A percentile compares a stretch with the other conserved stretches of the same genome.
Conservation (phyloP, 495 filamentous ascomycete genomes). For the Podospora anserina region DNA sequence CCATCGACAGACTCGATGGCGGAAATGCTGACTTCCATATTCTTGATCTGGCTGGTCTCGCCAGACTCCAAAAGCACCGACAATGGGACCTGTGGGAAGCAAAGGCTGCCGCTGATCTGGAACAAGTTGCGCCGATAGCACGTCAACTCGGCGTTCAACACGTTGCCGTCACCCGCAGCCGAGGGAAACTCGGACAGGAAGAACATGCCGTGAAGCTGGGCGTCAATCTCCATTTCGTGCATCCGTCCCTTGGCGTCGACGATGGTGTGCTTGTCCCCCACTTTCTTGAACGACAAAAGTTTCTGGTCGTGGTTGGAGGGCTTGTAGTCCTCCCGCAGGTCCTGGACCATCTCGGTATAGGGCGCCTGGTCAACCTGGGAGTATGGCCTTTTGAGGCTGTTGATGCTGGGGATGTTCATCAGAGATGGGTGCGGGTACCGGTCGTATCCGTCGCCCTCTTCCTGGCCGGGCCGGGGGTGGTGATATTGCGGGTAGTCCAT, state of each 20-base stretch:
- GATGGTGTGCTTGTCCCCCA: conserved; percentile 55
- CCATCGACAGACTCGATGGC: conserved; percentile 87
- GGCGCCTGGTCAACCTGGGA: conserved; percentile 43
- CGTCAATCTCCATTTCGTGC: conserved; percentile 61
- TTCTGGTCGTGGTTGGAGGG: conserved; percentile 57
- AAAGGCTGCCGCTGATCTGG: conserved; percentile 84
- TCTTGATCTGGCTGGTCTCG: conserved; percentile 75
- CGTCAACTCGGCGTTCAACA: conserved; percentile 74
- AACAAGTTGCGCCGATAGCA: conserved; percentile 94
- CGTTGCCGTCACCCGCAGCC: conserved; percentile 58
- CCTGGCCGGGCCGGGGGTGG: conserved; percentile 45
- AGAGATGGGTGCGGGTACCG: conserved; percentile 46
- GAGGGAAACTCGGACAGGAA: conserved; percentile 86
- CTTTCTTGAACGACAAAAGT: conserved; percentile 51
- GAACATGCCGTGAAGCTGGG: conserved; percentile 94
- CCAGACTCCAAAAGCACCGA: conserved; percentile 75
- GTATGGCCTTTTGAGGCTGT: conserved; percentile 52
- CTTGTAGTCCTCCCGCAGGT: conserved; percentile 54
- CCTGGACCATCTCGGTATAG: conserved; percentile 53
- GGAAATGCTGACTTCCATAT: conserved; percentile 79
- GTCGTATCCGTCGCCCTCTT: conserved; percentile 46
- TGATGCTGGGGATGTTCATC: conserved; percentile 52
- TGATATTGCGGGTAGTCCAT: conserved; percentile 43
- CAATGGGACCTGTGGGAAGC: conserved; percentile 68
- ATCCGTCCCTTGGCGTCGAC: conserved; percentile 54